phyloP scores from a whole-genome alignment of 2,329 filamentous ascomycete genomes.

The Calonectria crousiana region DNA sequence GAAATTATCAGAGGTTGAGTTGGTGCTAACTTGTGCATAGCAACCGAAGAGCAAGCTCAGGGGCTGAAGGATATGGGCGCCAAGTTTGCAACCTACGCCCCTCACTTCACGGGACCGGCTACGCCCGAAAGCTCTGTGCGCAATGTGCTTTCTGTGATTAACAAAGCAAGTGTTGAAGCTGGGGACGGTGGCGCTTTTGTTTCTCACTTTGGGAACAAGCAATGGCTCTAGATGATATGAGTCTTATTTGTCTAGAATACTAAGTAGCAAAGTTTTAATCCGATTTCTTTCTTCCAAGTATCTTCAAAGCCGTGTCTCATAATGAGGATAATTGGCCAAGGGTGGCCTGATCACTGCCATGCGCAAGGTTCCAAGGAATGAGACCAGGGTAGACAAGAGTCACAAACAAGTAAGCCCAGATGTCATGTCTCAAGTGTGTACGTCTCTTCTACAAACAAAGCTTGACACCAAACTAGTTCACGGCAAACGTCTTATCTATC shows the following conservation, averaged over 20 bases:
- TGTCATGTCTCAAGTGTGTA: neutral
- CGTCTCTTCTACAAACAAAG: neutral
- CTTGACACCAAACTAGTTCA: neutral
- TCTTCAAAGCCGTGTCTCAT: neutral
- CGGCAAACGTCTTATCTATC: neutral
- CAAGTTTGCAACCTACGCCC: slow-evolving; percentile 53
- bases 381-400: neutral
- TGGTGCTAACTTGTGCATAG: slow-evolving; percentile 17
- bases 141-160: slow-evolving; percentile 49
- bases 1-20: neutral
- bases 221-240: slow-evolving; percentile 59
- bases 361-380: neutral
- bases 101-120: slow-evolving; percentile 51
- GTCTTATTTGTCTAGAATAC: neutral
- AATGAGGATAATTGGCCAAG: neutral
- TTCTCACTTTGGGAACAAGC: slow-evolving; percentile 65
- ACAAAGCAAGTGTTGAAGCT: slow-evolving; percentile 56
- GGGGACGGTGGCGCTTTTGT: slow-evolving; percentile 64
- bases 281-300: neutral
- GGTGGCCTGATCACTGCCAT: neutral
- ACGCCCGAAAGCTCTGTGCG: slow-evolving; percentile 52
- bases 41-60: slow-evolving; percentile 43
- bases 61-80: slow-evolving; percentile 38
- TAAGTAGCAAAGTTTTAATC: neutral
- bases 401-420: neutral